Conservation (phyloP, 1,284 basidiomycete species). For the Inonotus hispidus region DNA sequence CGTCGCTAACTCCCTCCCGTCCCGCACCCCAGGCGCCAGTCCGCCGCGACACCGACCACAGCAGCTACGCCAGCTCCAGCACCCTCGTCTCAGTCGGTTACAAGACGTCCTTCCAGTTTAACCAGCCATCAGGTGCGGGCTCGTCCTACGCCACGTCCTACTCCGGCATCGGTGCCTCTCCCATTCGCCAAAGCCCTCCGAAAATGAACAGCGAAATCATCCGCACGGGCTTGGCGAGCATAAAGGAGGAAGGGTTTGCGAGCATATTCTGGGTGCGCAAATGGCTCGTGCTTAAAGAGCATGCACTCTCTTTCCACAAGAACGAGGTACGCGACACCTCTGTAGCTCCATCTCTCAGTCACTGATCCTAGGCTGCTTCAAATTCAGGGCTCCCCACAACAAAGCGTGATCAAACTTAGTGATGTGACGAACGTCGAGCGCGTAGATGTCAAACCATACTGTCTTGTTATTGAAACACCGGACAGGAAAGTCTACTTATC, state of each 20-base stretch:
- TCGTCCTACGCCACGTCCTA: conserved; percentile 58
- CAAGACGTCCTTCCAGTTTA: conserved; percentile 50
- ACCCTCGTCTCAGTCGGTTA: conserved; percentile 49
- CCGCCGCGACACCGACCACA: conserved; percentile 38
- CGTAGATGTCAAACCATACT: conserved; percentile 91
- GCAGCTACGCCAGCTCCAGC: conserved; percentile 34
- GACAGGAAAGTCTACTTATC: conserved; percentile 76
- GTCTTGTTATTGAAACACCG: conserved; percentile 79
- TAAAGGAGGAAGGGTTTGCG: conserved; percentile 89
- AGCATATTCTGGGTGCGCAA: conserved; percentile 92
- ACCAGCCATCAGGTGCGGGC: conserved; percentile 40
- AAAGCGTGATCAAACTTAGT: conserved; percentile 63
- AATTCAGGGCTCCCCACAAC: conserved; percentile 53
- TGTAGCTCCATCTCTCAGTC: conserved; percentile 3
- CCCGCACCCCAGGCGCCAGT: conserved; percentile 65
- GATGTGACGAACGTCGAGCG: conserved; percentile 88
- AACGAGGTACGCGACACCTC: conserved; percentile 65
- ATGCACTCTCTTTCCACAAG: conserved; percentile 83
- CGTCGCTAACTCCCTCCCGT: conserved; percentile 49
- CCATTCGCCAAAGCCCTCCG: conserved; percentile 48
- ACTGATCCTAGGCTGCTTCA: conserved; percentile 1
- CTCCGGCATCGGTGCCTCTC: conserved; percentile 72
- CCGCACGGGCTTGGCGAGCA: conserved; percentile 63
- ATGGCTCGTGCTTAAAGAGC: conserved; percentile 85
- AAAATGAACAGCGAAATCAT: conserved; percentile 43